These are phyloP conservation scores for Aspergillus luchuensis DNA, from an alignment of 2,329 filamentous ascomycete species.

Conservation along the genomic window DNA sequence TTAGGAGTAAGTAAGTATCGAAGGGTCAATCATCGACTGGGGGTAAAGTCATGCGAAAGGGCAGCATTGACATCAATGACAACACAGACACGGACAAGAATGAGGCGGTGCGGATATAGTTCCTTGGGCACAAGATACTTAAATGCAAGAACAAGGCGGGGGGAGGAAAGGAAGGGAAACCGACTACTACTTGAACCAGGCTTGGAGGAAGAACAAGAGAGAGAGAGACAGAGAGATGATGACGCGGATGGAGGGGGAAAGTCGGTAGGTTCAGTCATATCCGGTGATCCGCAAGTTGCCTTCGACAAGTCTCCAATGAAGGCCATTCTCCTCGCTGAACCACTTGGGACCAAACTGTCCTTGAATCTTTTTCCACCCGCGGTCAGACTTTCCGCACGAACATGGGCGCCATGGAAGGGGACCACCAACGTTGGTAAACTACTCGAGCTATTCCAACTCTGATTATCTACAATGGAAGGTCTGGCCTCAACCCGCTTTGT, in stretches of 20 bases:
- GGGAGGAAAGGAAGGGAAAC: neutral
- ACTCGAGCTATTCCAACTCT: too few relatives aligned
- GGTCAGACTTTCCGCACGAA: neutral
- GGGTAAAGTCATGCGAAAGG: slow-evolving; percentile 1
- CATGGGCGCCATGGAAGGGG: neutral
- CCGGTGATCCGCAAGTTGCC: slow-evolving; percentile 13
- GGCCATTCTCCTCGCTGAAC: neutral
- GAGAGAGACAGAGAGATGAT: neutral
- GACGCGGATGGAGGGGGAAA: slow-evolving; percentile 15
- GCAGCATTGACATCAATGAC: slow-evolving; percentile 8
- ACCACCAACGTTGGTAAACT: neutral
- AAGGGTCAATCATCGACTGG: neutral
- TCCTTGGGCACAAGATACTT: slow-evolving; percentile 16
- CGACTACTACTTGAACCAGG: neutral
- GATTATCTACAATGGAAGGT: neutral
- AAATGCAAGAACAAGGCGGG: neutral
- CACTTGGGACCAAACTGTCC: neutral
- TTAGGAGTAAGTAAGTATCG: neutral
- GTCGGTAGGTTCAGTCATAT: slow-evolving; percentile 13
- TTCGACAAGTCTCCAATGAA: neutral
- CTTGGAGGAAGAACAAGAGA: neutral
- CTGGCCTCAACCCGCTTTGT: too few relatives aligned
- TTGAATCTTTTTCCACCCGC: slow-evolving; percentile 1
- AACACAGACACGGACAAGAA: slow-evolving; percentile 17
- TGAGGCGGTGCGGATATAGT: slow-evolving; percentile 24